These are phyloP conservation scores for Skeletonema grethae DNA, from an alignment of 108 stramenopile species.

Conservation along the genomic window DNA sequence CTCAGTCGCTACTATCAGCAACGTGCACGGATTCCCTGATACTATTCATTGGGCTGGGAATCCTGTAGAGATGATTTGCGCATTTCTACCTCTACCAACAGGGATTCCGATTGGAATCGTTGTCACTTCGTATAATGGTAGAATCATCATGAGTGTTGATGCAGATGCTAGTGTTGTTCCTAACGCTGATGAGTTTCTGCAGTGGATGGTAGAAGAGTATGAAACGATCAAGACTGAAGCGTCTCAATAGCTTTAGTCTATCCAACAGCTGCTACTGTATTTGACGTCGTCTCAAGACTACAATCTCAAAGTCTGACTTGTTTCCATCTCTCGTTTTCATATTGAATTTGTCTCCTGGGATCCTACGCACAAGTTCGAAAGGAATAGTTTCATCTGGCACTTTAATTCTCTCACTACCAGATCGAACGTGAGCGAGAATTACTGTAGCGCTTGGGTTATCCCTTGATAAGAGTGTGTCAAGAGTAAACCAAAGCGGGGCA, in stretches of 20 bases:
- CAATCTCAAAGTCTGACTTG: conserved; percentile 55
- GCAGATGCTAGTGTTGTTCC: conserved; percentile 22
- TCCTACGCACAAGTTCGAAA: conserved; percentile 47
- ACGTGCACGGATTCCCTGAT: conserved; percentile 31
- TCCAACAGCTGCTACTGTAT: not conserved
- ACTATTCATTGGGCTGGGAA: conserved; percentile 20
- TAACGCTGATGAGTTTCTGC: conserved; percentile 21
- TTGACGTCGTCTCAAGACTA: conserved; percentile 21
- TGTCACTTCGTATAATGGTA: conserved; percentile 17
- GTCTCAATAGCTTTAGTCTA: not conserved
- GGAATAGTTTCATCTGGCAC: conserved; percentile 16
- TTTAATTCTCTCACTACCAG: conserved; percentile 28
- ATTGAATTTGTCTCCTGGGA: conserved; percentile 53
- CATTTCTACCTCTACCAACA: conserved; percentile 37
- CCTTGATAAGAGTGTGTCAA: conserved; percentile 42
- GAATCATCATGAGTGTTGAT: conserved; percentile 11
- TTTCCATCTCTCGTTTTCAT: conserved; percentile 51
- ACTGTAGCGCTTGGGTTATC: conserved; percentile 43
- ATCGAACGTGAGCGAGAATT: conserved; percentile 44
- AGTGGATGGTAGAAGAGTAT: conserved; percentile 44
- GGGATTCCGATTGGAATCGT: conserved; percentile 22
- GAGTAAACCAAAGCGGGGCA: conserved; percentile 38
- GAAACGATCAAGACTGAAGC: conserved; percentile 14
- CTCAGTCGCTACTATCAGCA: conserved; percentile 24
- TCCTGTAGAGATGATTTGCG: conserved; percentile 14